Evolutionary conservation across 2,329 filamentous ascomycete species (phyloP), one percentile per base, ranked within the genome.

Genomic region (Hypoxylon sp.): DNA sequence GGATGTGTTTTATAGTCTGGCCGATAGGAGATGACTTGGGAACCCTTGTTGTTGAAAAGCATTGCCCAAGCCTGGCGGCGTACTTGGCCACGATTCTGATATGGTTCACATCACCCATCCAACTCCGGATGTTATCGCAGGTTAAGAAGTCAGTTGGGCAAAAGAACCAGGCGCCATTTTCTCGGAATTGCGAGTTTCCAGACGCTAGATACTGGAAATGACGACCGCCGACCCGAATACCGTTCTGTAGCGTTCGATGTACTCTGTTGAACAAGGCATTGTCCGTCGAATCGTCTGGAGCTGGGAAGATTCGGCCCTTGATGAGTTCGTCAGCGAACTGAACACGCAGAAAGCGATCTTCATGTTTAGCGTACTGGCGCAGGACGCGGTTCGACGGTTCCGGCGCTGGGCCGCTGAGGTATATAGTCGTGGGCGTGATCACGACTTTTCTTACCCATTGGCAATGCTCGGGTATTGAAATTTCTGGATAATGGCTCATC

Each of bases 131-230:
- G 55, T 91, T 85, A 17, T 91, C 87, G 59, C 93, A 93, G 1
- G 89, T 91, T 6, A 92, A 77, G 61, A 88, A 83, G 0, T 88
- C 82, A 0, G 89, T 89, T 0, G 92, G 88, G 3, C 93, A 91
- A 78, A 98, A 98, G 80, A 99, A 98, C 77, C 96, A 98, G 0
- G 93, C 95, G 0, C 95, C 92, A 73, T 95, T 90, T 76, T 98
- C 95, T 57, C 95, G 89, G 66, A 99, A 92, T 75, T 99, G 96
- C 0, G 96, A 98, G 79, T 96, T 98, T 0, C 96, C 95, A 81
- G 95, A 98, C 0, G 95, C 96, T 27, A 99, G 87, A 71, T 98
- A 98, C 73, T 95, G 88, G 79, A 94, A 99, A 65, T 89, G 88
- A 6, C 93, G 90, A 70, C 91, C 92, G 3, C 93, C 96, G 55